phyloP scores from a whole-genome alignment of 2,329 filamentous ascomycete species.

The Penicillium sp. region DNA sequence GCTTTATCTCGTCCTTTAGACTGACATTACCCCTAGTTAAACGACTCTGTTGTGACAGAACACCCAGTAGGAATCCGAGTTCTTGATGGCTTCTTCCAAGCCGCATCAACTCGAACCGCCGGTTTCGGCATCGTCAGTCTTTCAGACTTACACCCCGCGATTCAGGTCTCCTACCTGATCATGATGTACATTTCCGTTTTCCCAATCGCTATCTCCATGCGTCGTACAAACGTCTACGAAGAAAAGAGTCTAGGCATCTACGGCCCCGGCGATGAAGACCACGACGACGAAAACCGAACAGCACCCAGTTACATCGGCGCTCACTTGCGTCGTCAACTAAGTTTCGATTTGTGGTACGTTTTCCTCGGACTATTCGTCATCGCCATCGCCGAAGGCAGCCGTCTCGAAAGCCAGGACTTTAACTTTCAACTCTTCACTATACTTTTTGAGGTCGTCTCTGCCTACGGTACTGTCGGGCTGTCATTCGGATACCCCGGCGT shows the following conservation, averaged over 20 bases:
- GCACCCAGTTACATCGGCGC: conserved; percentile 83
- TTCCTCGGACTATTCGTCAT: conserved; percentile 93
- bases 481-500: conserved; percentile 76
- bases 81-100: conserved; percentile 86
- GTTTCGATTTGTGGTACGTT: conserved; percentile 97
- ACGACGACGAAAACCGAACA: conserved; percentile 53
- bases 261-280: conserved; percentile 62
- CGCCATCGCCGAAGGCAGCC: conserved; percentile 77
- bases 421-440: conserved; percentile 66
- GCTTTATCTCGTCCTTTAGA: neutral
- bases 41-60: conserved; percentile 66
- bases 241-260: conserved; percentile 67
- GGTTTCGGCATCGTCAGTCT: conserved; percentile 84
- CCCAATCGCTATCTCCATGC: conserved; percentile 92
- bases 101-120: conserved; percentile 83
- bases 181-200: conserved; percentile 99
- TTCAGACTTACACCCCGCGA: conserved; percentile 76
- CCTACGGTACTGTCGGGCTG: conserved; percentile 91
- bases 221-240: conserved; percentile 93
- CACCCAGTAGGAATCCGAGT: conserved; percentile 74
- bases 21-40: conserved; percentile 54
- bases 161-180: conserved; percentile 90
- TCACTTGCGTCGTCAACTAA: conserved; percentile 88
- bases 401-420: conserved; percentile 61
- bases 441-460: conserved; percentile 84